Base-by-base conservation (phyloP, 2,329 filamentous ascomycete species). In the Penicillium sp. region DNA sequence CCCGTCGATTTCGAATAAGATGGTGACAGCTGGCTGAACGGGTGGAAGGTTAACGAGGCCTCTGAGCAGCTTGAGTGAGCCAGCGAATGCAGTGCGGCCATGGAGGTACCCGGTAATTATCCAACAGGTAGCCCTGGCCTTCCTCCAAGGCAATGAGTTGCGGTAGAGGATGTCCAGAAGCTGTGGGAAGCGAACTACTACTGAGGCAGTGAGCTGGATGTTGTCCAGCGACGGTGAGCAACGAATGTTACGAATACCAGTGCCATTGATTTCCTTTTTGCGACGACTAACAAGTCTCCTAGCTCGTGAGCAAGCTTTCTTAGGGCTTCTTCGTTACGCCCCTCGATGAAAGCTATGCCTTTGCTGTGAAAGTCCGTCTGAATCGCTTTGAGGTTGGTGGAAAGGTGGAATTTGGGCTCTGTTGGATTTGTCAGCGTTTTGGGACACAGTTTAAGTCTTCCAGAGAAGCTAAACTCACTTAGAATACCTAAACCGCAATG, bases 1-100 rank as follows among this genome's bases (percentile, higher is more conserved):
- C 17, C 64, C 64, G 23, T 65, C 64, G 13, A 65, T 56, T 44
- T 65, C 64, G 23, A 65, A 65, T 19, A 65, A 21, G 9, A 65
- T 56, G 15, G 59, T 58, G 9, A 56, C 53, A 4, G 51, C 52
- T 1, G 51, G 46, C 13, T 47, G 47, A 15, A 55, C 50, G 9
- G 55, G 26, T 8, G 55, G 56, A 13, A 58, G 30, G 11, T 53
- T 59, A 29, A 65, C 58, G 1, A 65, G 61, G 11, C 52, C 64
- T 21, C 64, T 53, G 2, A 65, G 55, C 7, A 65, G 55, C 26
- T 65, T 61, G 8, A 61, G 58, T 4, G 61, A 53, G 49, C 64
- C 64, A 44, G 50, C 56, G 30, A 63, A 63, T 1, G 61, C 41
- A 8, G 64, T 61, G 17, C 61, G 55, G 2, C 64, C 64, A 38